Percentiles rank a stretch among this genome's conserved stretches.
Evolutionary conservation across 192 early-diverging fungal genomes (phyloP).

Genomic region (Cladochytrium replicatum): DNA sequence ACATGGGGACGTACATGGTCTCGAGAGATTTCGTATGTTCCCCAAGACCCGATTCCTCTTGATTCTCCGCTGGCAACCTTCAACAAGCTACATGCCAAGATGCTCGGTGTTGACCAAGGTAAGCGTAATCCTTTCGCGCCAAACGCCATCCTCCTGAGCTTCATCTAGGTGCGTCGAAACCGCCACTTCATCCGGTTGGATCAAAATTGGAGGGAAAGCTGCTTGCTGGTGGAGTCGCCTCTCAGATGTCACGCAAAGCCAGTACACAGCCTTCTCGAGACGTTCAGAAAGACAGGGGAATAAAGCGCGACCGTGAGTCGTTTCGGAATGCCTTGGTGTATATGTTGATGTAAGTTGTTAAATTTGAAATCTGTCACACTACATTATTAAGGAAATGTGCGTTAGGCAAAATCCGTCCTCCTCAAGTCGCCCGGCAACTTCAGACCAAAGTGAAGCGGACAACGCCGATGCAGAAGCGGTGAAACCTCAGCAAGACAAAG

Average conservation of each 20-base stretch:
- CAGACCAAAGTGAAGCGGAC: slow-evolving; percentile 1
- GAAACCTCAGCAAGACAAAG: slow-evolving; percentile 27
- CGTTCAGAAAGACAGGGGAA: slow-evolving; percentile 20
- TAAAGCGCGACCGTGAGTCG: slow-evolving; percentile 43
- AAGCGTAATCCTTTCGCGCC: not conserved
- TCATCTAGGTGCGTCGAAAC: not conserved
- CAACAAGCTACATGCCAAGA: slow-evolving; percentile 26
- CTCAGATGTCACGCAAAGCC: not conserved
- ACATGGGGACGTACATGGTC: slow-evolving; percentile 39
- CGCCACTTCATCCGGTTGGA: not conserved
- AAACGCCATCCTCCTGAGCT: not conserved
- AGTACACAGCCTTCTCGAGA: not conserved
- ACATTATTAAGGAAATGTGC: no score
- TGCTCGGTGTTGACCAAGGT: slow-evolving; percentile 16
- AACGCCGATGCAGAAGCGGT: slow-evolving; percentile 3
- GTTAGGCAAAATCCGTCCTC: slow-evolving; percentile 30
- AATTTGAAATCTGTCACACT: not conserved
- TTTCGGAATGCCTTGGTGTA: slow-evolving; percentile 48
- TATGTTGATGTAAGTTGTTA: slow-evolving; percentile 40
- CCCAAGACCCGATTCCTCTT: slow-evolving; percentile 10
- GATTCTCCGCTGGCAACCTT: slow-evolving; percentile 27
- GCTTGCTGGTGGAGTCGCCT: no score
- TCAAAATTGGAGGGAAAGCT: not conserved
- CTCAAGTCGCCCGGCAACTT: slow-evolving; percentile 2
- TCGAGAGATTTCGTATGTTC: slow-evolving; percentile 35